These are phyloP conservation scores for Stylosanthes scabra DNA, from an alignment of 331 rosid genomes.

Conservation along the genomic window DNA sequence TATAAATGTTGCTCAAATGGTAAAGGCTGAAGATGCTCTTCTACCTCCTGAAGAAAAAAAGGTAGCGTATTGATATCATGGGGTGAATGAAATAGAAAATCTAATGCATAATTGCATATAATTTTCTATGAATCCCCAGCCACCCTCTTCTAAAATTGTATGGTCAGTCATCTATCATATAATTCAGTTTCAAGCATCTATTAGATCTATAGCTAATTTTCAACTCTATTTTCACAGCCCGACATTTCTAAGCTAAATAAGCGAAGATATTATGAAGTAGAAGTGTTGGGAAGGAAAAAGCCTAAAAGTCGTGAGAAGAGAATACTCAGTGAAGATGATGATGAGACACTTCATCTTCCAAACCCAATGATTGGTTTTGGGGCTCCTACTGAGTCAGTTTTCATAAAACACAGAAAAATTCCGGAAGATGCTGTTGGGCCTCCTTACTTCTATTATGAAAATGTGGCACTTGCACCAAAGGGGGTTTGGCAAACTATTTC, in stretches of 20 bases:
- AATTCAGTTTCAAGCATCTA: neutral
- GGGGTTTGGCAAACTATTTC: conserved; percentile 97
- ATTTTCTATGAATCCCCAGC: neutral
- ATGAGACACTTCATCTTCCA: conserved; percentile 73
- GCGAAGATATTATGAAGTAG: conserved; percentile 57
- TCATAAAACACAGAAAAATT: conserved; percentile 47
- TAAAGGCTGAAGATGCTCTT: conserved; percentile 67
- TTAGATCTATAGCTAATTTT: conserved; percentile 25
- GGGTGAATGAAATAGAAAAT: conserved; percentile 24
- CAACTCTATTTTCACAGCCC: conserved; percentile 59
- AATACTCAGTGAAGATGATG: conserved; percentile 64
- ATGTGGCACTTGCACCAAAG: conserved; percentile 93
- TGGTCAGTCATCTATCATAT: conserved; percentile 11
- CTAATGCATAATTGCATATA: conserved; percentile 21
- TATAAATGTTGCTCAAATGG: conserved; percentile 79
- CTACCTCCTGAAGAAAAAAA: conserved; percentile 64
- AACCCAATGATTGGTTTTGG: conserved; percentile 95
- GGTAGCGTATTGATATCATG: conserved; percentile 48
- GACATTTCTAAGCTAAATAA: conserved; percentile 52
- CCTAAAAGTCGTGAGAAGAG: conserved; percentile 50
- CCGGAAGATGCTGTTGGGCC: conserved; percentile 84
- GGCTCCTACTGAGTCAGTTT: conserved; percentile 63
- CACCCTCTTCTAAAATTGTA: neutral
- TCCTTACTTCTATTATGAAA: conserved; percentile 92
- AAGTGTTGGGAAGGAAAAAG: conserved; percentile 64